These are phyloP conservation scores for Fusarium acutatum DNA, from an alignment of 2,329 filamentous ascomycete genomes.

Conservation along the genomic window DNA sequence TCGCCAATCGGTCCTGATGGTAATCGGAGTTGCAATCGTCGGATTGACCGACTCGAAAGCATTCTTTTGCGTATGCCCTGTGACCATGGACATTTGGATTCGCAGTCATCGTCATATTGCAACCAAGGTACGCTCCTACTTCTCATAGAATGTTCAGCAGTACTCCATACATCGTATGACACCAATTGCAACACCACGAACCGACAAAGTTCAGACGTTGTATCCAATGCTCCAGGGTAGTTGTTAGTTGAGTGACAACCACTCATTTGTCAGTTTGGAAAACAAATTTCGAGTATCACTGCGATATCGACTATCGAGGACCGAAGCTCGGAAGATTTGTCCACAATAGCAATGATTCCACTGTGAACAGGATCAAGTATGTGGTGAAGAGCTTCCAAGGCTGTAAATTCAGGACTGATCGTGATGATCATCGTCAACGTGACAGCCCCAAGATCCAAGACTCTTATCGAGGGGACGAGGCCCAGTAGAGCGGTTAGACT, in stretches of 20 bases:
- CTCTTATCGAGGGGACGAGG: background rate
- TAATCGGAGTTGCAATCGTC: background rate
- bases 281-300: background rate
- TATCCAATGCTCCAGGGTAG: background rate
- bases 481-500: background rate
- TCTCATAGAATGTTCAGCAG: background rate
- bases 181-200: background rate
- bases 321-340: background rate
- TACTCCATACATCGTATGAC: background rate
- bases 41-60: background rate
- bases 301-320: background rate
- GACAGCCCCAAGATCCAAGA: background rate
- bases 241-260: background rate
- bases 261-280: background rate
- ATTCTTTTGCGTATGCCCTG: background rate
- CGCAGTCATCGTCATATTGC: background rate
- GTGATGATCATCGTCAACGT: background rate
- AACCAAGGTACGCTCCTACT: background rate
- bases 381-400: background rate
- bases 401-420: background rate
- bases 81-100: background rate
- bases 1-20: constrained; percentile 27
- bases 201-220: background rate
- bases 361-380: background rate
- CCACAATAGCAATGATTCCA: background rate